phyloP scores from a whole-genome alignment of 164 flowering plant genomes.

The Aristolochia californica region DNA sequence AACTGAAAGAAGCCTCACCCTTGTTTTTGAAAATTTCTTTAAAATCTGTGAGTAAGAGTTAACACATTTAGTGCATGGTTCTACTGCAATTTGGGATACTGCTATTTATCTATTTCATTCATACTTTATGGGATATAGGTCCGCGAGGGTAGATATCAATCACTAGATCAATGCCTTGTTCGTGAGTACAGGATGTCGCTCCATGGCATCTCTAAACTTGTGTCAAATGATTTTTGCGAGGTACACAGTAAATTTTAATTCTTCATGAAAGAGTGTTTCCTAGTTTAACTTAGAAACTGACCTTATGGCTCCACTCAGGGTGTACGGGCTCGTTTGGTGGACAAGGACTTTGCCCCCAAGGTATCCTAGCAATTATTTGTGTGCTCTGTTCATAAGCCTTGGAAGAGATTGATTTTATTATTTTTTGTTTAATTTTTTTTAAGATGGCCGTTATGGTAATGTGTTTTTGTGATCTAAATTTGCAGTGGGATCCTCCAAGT shows the following conservation, averaged over 20 bases:
- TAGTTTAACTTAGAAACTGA: too few relatives aligned
- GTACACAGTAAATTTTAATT: slow-evolving; percentile 20
- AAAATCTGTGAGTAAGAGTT: slow-evolving; percentile 53
- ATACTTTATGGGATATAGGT: slow-evolving; percentile 34
- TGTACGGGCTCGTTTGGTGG: slow-evolving; percentile 72
- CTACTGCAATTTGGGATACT: background rate
- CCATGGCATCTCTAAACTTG: slow-evolving; percentile 37
- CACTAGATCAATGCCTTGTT: slow-evolving; percentile 72
- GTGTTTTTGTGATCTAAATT: background rate
- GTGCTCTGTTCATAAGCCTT: too few relatives aligned
- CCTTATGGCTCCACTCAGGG: slow-evolving; percentile 33
- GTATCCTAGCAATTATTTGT: slow-evolving; percentile 21
- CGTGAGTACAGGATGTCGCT: slow-evolving; percentile 79
- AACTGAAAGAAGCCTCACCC: slow-evolving; percentile 75
- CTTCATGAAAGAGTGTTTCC: too few relatives aligned
- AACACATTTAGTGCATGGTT: background rate
- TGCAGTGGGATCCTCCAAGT: slow-evolving; percentile 81
- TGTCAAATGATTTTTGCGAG: slow-evolving; percentile 75
- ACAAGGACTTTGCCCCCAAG: slow-evolving; percentile 86
- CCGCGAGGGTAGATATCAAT: slow-evolving; percentile 76
- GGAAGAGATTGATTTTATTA: background rate
- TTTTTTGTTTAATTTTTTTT: too few relatives aligned
- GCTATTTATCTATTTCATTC: background rate
- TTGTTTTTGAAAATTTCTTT: slow-evolving; percentile 72
- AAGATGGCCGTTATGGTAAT: background rate